phyloP scores from a whole-genome alignment of 352 stramenopile species.

The Stephanocyclus meneghinianus region DNA sequence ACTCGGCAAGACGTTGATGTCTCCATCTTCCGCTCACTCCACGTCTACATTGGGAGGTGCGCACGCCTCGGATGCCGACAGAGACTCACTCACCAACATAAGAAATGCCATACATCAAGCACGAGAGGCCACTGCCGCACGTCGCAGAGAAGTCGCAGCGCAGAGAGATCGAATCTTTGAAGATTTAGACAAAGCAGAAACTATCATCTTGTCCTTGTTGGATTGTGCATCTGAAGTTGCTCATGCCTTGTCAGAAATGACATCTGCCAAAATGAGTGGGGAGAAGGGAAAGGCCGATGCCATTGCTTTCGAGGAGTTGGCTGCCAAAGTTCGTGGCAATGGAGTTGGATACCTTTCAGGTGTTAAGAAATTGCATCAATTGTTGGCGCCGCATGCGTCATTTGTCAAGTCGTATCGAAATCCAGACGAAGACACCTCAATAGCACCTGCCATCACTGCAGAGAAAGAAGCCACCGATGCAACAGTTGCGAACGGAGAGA shows the following conservation, averaged over 20 bases:
- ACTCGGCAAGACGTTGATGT: conserved; percentile 17
- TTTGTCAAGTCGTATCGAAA: conserved; percentile 37
- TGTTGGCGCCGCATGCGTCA: conserved; percentile 42
- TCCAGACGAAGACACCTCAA: neutral
- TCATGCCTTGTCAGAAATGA: conserved; percentile 34
- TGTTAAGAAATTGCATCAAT: conserved; percentile 39
- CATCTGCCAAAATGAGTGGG: conserved; percentile 12
- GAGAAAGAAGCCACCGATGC: neutral
- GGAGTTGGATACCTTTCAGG: conserved; percentile 39
- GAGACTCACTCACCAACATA: conserved; percentile 12
- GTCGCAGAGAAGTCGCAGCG: conserved; percentile 7
- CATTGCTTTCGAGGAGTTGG: conserved; percentile 27
- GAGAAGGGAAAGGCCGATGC: neutral
- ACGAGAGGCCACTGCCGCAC: conserved; percentile 14
- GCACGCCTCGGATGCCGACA: neutral
- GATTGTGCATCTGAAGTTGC: conserved; percentile 25
- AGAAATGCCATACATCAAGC: conserved; percentile 12
- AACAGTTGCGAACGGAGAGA: neutral
- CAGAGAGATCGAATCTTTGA: conserved; percentile 18
- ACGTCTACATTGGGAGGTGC: neutral
- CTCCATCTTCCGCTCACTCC: neutral
- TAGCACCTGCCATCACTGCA: neutral
- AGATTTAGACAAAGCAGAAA: conserved; percentile 44
- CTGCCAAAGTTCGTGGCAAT: conserved; percentile 23
- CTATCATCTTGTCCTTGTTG: conserved; percentile 35